Conservation (phyloP, 2,329 filamentous ascomycete genomes). For the Juglanconis sp. region DNA sequence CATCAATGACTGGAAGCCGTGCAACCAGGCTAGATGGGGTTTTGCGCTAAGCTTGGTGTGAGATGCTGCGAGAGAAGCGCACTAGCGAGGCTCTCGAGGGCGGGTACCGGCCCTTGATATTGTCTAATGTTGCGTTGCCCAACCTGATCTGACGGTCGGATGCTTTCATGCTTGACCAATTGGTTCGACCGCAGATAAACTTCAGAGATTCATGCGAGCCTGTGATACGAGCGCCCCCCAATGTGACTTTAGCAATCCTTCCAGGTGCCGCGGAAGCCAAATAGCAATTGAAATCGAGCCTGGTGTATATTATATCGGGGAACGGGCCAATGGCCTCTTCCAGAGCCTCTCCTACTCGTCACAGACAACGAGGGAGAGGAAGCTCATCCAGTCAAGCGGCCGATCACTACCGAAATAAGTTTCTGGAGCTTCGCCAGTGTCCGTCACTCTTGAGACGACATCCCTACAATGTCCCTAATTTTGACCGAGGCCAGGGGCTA, state of each 20-base stretch:
- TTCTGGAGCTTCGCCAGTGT: not conserved
- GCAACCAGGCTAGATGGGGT: not conserved
- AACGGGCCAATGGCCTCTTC: not conserved
- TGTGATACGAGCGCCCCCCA: not conserved
- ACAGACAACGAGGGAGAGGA: not conserved
- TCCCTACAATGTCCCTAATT: not conserved
- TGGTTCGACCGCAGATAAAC: not conserved
- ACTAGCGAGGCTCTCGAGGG: not conserved
- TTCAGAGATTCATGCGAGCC: not conserved
- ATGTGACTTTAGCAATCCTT: not conserved
- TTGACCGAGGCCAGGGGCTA: too few relatives aligned
- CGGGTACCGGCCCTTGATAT: not conserved
- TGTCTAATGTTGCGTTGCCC: not conserved
- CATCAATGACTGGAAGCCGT: conserved; percentile 3
- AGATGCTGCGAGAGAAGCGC: not conserved
- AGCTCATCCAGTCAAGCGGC: not conserved
- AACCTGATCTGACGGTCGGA: not conserved
- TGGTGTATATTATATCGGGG: not conserved
- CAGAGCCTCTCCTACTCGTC: not conserved
- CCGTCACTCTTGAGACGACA: not conserved
- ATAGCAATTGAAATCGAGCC: not conserved
- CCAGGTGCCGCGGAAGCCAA: not conserved
- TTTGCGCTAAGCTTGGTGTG: too few relatives aligned
- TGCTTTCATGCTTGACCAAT: not conserved
- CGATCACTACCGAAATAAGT: not conserved